A percentile compares a stretch with the other conserved stretches of the same genome.
Evolutionary conservation across 148 eudicot genomes (phyloP).

Genomic region (Persicaria maculosa): DNA sequence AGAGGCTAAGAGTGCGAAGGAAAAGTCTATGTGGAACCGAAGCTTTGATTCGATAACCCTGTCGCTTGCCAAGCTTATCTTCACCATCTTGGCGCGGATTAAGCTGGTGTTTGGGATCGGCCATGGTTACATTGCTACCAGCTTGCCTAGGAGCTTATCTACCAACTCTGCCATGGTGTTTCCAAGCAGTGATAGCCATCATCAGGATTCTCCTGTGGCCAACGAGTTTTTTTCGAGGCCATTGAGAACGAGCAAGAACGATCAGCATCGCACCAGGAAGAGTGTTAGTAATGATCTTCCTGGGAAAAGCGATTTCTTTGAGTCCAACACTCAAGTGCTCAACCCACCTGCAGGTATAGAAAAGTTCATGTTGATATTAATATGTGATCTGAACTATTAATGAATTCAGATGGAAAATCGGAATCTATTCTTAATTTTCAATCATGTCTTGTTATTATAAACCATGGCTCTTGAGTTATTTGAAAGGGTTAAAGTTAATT

Average conservation of each 20-base stretch:
- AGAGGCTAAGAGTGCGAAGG: conserved; percentile 50
- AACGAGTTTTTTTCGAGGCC: conserved; percentile 37
- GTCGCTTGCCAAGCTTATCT: conserved; percentile 46
- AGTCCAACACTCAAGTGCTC: conserved; percentile 35
- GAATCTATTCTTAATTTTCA: not conserved
- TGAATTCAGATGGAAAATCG: not conserved
- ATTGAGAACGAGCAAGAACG: conserved; percentile 20
- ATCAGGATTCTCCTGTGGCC: not conserved
- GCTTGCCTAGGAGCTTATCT: conserved; percentile 62
- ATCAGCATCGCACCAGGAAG: conserved; percentile 7
- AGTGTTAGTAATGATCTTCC: conserved; percentile 9
- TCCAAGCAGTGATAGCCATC: conserved; percentile 35
- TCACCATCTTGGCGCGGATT: conserved; percentile 56
- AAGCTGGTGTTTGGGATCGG: conserved; percentile 69
- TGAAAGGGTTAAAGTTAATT: too few relatives aligned
- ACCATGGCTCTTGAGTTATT: too few relatives aligned
- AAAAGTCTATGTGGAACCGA: conserved; percentile 62
- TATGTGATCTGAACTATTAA: not conserved
- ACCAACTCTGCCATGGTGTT: conserved; percentile 61
- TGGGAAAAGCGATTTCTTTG: conserved; percentile 34
- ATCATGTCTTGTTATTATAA: not conserved
- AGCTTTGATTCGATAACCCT: conserved; percentile 48
- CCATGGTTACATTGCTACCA: conserved; percentile 23
- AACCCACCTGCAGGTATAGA: conserved; percentile 12
- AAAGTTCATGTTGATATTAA: not conserved